Conservation (phyloP, 768 basidiomycete genomes). For the Hydnomerulius pinastri region DNA sequence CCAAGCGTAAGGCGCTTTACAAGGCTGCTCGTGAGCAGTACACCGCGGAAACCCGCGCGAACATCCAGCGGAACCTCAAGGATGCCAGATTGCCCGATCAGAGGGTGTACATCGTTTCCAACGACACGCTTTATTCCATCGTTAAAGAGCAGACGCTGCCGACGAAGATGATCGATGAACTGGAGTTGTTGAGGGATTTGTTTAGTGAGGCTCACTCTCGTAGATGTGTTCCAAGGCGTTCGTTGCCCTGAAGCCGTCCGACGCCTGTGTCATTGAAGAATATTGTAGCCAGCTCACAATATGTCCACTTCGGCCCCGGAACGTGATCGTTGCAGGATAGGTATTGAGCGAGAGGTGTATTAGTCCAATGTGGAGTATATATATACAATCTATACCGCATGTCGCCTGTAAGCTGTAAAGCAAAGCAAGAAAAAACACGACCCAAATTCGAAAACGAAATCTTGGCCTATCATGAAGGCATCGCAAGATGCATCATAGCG, state of each 20-base stretch:
- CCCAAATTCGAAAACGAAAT: no score
- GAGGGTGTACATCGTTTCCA: conserved; percentile 25
- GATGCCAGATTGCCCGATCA: conserved; percentile 18
- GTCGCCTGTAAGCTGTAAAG: no score
- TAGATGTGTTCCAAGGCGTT: conserved; percentile 5
- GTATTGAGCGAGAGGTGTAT: conserved; percentile 2
- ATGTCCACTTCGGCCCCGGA: neutral
- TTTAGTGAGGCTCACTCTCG: conserved; percentile 12
- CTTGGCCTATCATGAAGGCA: no score
- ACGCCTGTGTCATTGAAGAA: no score
- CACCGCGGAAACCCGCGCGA: conserved; percentile 18
- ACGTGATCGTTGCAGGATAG: neutral
- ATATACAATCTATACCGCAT: neutral
- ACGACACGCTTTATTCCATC: conserved; percentile 10
- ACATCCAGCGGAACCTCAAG: conserved; percentile 13
- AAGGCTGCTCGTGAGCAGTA: conserved; percentile 19
- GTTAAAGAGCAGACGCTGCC: conserved; percentile 3
- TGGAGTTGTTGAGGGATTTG: conserved; percentile 16
- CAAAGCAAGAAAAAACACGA: no score
- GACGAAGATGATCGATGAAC: conserved; percentile 14
- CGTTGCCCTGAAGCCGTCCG: neutral
- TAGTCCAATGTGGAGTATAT: neutral
- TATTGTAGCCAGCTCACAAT: neutral
- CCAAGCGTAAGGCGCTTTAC: conserved; percentile 6
- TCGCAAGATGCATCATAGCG: no score